Conservation (phyloP, 208 protist genomes). For the Acanthamoeba healyi region DNA sequence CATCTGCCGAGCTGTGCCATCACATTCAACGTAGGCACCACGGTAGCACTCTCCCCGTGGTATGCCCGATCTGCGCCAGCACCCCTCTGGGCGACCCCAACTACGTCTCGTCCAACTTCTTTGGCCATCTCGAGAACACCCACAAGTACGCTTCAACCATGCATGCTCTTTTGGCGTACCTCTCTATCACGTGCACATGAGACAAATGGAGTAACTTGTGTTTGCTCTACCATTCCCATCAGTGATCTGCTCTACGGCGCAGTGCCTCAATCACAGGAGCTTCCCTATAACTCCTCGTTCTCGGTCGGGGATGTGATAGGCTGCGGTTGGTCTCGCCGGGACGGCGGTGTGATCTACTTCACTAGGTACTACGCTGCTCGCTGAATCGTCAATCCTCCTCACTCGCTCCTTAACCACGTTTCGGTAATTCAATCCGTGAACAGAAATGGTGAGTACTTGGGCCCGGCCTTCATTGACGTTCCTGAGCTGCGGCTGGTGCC, state of each 20-base stretch:
- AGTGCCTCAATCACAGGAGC: conserved; percentile 45
- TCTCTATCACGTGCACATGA: neutral
- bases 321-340: conserved; percentile 72
- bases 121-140: conserved; percentile 37
- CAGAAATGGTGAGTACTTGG: conserved; percentile 70
- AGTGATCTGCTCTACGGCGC: conserved; percentile 61
- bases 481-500: conserved; percentile 14
- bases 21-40: conserved; percentile 36
- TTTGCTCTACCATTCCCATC: neutral
- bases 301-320: conserved; percentile 74
- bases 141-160: conserved; percentile 1
- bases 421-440: neutral
- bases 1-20: conserved; percentile 44
- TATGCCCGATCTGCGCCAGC: conserved; percentile 54
- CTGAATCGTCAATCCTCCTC: neutral
- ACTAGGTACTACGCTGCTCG: conserved; percentile 38
- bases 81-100: conserved; percentile 63
- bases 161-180: neutral
- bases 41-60: conserved; percentile 35
- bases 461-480: conserved; percentile 72
- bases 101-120: conserved; percentile 62
- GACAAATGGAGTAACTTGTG: neutral
- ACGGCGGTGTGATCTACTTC: conserved; percentile 68
- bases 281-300: conserved; percentile 55
- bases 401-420: neutral